phyloP scores from a whole-genome alignment of 768 basidiomycete genomes.

The Panaeolus cyanescens region DNA sequence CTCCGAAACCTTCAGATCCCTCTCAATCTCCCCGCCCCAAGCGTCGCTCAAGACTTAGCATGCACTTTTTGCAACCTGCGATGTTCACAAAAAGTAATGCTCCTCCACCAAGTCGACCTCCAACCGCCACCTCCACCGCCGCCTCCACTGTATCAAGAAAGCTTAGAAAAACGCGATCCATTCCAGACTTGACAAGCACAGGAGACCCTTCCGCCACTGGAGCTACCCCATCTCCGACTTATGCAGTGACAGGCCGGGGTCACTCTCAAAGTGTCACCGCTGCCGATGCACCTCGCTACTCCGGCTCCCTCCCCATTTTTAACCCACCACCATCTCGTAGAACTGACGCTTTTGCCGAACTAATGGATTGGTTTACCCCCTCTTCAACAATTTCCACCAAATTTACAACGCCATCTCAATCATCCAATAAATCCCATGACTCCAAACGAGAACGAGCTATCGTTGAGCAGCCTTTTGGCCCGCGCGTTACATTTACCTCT shows the following conservation, averaged over 20 bases:
- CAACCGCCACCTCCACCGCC: constrained; percentile 23
- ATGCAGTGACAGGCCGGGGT: constrained; percentile 48
- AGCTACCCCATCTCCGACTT: constrained; percentile 22
- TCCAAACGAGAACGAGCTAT: constrained; percentile 26
- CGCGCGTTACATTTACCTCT: constrained; percentile 60
- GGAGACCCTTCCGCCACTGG: constrained; percentile 24
- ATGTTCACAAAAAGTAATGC: constrained; percentile 47
- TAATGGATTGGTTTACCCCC: constrained; percentile 61
- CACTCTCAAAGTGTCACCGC: constrained; percentile 83
- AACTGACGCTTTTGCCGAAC: constrained; percentile 62
- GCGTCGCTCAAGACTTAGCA: constrained; percentile 68
- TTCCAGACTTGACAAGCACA: constrained; percentile 55
- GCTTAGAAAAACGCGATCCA: constrained; percentile 74
- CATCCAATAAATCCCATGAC: constrained; percentile 20
- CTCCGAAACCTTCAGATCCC: constrained; percentile 35
- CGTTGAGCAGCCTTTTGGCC: constrained; percentile 63
- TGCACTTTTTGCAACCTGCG: constrained; percentile 54
- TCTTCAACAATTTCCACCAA: constrained; percentile 40
- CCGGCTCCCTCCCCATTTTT: constrained; percentile 20
- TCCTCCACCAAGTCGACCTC: constrained; percentile 29
- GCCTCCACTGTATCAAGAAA: constrained; percentile 45
- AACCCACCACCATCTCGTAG: constrained; percentile 25
- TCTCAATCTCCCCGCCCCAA: constrained; percentile 45
- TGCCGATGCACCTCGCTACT: constrained; percentile 56
- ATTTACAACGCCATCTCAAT: constrained; percentile 29